Conservation (phyloP, 768 basidiomycete species). For the Boletus subcaerulescens region DNA sequence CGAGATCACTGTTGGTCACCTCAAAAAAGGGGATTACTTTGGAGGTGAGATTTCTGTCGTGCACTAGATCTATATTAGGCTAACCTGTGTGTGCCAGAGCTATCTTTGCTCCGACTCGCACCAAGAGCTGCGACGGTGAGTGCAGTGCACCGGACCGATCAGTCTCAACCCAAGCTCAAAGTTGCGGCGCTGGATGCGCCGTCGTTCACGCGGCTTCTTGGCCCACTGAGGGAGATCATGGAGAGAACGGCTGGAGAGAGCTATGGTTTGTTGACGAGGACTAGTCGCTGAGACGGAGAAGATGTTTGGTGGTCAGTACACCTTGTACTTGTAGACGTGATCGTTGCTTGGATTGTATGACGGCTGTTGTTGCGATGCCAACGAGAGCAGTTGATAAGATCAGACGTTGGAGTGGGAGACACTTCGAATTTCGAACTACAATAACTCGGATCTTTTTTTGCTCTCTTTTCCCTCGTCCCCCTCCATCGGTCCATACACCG, state of each 20-base stretch:
- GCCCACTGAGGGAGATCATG: conserved; percentile 91
- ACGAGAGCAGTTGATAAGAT: conserved; percentile 1
- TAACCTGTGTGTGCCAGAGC: conserved; percentile 50
- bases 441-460: background rate
- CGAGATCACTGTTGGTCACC: conserved; percentile 69
- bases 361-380: conserved; percentile 31
- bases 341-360: background rate
- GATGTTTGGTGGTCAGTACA: background rate
- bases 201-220: conserved; percentile 91
- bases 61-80: background rate
- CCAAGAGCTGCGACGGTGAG: conserved; percentile 97
- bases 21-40: conserved; percentile 95
- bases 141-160: conserved; percentile 50
- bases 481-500: conserved; percentile 8
- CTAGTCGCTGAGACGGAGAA: conserved; percentile 33
- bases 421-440: background rate
- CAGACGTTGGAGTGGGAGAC: conserved; percentile 15
- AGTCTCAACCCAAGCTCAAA: conserved; percentile 65
- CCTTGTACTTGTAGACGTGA: background rate
- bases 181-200: conserved; percentile 92
- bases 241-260: conserved; percentile 81
- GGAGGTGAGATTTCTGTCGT: conserved; percentile 61
- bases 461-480: background rate
- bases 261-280: conserved; percentile 43
- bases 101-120: conserved; percentile 83